Base-by-base conservation (phyloP, 371 early-diverging fungal genomes). In the Umbelopsis sp. region DNA sequence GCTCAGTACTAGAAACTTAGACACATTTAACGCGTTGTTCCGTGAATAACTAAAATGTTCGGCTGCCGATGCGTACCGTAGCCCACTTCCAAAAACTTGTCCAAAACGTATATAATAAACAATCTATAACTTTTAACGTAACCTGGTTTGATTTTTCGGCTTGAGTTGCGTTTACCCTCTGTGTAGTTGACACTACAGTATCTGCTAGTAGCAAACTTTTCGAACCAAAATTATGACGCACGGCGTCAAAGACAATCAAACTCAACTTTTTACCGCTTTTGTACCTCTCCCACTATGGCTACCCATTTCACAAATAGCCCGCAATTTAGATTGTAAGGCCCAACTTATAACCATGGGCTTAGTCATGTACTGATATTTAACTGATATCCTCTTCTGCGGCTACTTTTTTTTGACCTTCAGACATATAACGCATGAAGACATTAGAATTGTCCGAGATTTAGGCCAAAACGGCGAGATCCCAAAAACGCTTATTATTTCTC, bases 1-100 rank as follows among this genome's bases (percentile, higher is more conserved):
- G 72, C 81, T 64, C 76, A 83, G 50, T 82, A 80, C 63, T 82
- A 82, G 70, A 69, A 22, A 22, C 29, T 50, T 44, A 22, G 7
- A 14, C 12, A 12, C 18, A 11, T 51, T 16, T 4, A 50, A 16
- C 12, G 50, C 20, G n/a, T 50, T 20, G 22, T 50, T 50, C 20
- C 16, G 3, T n/a, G n/a, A 41, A 41, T 2, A 41, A 41, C 7
- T 7, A 41, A 41, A 41, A 4, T 41, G 12, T 10, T 10, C 12
- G 41, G 41, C 7, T 29, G 4, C 29, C 29, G 29, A 29, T 29
- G 29, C 29, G 29, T 29, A 29, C 29, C 29, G 29, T 29, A 29
- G 29, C 29, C 29, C 29, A 29, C 4, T 29, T 29, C 4, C 29
- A 29, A 29, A 3, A 29, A 29, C 29, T 29, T 29, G 29, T 29